Evolutionary conservation across 129 eudicot genomes (phyloP).

Genomic region (Flaveria bidentis): DNA sequence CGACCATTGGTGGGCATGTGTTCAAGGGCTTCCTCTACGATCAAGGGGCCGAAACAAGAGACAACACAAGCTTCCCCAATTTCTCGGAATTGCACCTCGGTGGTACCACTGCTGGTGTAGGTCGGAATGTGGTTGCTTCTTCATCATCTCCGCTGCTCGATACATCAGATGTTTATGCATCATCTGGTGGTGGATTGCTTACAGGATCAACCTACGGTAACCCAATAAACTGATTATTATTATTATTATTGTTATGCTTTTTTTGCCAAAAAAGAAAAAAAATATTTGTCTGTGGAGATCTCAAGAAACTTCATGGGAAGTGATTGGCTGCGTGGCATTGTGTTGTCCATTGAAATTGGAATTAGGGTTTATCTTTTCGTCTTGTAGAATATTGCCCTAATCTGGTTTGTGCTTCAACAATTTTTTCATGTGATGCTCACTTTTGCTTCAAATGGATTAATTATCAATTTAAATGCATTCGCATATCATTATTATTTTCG

Average conservation of each 20-base stretch:
- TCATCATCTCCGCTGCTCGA: slow-evolving; percentile 49
- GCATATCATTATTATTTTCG: neutral
- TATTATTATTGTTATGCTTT: neutral
- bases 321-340: slow-evolving; percentile 37
- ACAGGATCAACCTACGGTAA: slow-evolving; percentile 44
- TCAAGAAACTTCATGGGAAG: neutral
- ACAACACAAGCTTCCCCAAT: slow-evolving; percentile 52
- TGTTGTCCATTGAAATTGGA: slow-evolving; percentile 35
- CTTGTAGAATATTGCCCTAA: slow-evolving; percentile 32
- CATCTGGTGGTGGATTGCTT: slow-evolving; percentile 71
- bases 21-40: slow-evolving; percentile 88
- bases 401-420: neutral
- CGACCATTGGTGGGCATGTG: slow-evolving; percentile 80
- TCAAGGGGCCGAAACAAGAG: slow-evolving; percentile 73
- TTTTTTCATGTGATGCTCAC: slow-evolving; percentile 28
- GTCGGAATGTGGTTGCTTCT: slow-evolving; percentile 47
- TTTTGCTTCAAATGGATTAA: neutral
- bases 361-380: slow-evolving; percentile 37
- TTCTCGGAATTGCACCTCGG: slow-evolving; percentile 75
- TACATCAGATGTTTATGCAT: slow-evolving; percentile 48
- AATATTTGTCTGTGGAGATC: too few species aligned
- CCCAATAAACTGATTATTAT: slow-evolving; percentile 29
- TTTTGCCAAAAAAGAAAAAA: neutral
- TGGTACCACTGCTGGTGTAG: neutral
- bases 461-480: neutral